phyloP scores from a whole-genome alignment of 495 filamentous ascomycete genomes.

The Xylaria bambusicola region DNA sequence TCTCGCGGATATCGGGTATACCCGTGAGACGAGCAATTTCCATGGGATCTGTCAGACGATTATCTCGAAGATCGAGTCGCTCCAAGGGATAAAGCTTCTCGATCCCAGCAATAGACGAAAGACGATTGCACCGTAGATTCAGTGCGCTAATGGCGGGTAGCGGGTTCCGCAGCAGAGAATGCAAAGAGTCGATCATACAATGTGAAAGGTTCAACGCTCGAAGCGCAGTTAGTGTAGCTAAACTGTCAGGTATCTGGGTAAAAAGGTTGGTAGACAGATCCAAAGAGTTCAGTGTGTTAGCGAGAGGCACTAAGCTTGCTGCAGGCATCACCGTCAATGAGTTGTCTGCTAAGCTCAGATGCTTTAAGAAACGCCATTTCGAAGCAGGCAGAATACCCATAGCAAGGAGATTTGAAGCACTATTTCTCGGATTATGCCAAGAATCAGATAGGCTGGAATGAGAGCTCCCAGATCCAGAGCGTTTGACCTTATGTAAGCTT shows the following conservation, averaged over 20 bases:
- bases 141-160: constrained; percentile 91
- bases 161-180: constrained; percentile 81
- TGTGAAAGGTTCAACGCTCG: constrained; percentile 88
- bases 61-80: constrained; percentile 88
- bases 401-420: constrained; percentile 70
- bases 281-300: constrained; percentile 82
- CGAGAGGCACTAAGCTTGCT: constrained; percentile 73
- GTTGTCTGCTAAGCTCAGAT: constrained; percentile 91
- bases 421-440: constrained; percentile 62
- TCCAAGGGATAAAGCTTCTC: constrained; percentile 87
- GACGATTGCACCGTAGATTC: constrained; percentile 86
- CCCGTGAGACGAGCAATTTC: constrained; percentile 88
- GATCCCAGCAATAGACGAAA: constrained; percentile 85
- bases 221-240: constrained; percentile 77
- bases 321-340: constrained; percentile 75
- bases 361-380: constrained; percentile 93
- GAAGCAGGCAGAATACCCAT: constrained; percentile 69
- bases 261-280: constrained; percentile 93
- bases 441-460: constrained; percentile 79
- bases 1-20: constrained; percentile 86
- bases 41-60: constrained; percentile 83
- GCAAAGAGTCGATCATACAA: constrained; percentile 96
- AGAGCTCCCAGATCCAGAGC: constrained; percentile 89
- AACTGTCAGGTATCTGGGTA: constrained; percentile 83
- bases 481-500: constrained; percentile 68